These are phyloP conservation scores for Epichloe sylvatica DNA, from an alignment of 2,329 filamentous ascomycete species.

Conservation along the genomic window DNA sequence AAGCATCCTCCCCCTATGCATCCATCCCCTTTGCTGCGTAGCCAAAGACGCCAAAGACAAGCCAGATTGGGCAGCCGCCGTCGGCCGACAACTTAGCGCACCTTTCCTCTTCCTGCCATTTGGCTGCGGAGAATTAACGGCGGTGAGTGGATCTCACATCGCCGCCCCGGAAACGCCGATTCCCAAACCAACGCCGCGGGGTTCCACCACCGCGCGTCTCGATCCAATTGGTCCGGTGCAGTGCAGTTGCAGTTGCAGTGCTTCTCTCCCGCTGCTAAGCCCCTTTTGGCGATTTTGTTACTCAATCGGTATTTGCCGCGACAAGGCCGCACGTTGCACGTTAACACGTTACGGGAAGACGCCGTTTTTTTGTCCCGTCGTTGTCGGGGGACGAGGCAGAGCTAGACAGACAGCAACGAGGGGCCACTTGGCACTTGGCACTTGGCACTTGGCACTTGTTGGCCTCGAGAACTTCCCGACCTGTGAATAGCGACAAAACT, in stretches of 20 bases:
- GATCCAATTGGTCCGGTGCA: no score
- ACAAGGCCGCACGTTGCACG: background rate
- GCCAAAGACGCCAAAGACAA: no score
- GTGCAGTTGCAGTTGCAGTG: no score
- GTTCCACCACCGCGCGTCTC: background rate
- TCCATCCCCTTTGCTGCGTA: no score
- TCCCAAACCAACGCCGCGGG: conserved; percentile 3
- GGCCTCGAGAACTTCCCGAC: background rate
- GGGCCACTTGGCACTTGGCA: background rate
- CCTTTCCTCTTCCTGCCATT: no score
- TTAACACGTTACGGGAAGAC: background rate
- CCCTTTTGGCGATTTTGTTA: conserved; percentile 13
- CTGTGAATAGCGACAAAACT: background rate
- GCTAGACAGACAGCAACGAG: background rate
- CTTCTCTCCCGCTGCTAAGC: no score
- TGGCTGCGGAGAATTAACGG: no score
- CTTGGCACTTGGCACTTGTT: background rate
- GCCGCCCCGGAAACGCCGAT: conserved; percentile 1
- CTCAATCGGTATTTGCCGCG: conserved; percentile 8
- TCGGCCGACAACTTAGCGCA: no score
- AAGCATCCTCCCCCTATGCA: no score
- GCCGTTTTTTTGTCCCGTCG: background rate
- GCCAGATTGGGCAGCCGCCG: no score
- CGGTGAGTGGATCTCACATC: no score
- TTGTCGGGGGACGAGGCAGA: background rate